These are phyloP conservation scores for Cucumis sativus DNA, from an alignment of 306 rosid genomes.

Conservation along the genomic window DNA sequence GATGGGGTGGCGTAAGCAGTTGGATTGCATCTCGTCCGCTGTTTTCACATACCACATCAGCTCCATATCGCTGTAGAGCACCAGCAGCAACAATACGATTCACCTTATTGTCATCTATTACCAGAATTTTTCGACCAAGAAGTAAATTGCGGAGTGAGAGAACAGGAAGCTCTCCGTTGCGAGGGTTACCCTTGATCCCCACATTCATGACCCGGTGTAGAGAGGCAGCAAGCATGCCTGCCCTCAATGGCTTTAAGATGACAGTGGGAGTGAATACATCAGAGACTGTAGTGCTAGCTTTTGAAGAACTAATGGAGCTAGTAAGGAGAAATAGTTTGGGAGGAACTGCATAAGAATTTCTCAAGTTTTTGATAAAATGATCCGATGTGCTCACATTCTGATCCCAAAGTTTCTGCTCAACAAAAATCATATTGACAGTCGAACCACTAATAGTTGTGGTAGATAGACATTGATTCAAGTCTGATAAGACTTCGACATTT, in stretches of 20 bases:
- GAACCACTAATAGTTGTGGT: constrained; percentile 25
- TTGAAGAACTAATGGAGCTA: constrained; percentile 39
- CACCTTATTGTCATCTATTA: constrained; percentile 82
- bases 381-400: constrained; percentile 32
- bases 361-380: constrained; percentile 29
- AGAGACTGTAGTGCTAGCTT: constrained; percentile 17
- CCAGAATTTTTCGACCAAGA: constrained; percentile 63
- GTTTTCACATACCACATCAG: constrained; percentile 71
- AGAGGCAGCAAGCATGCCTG: constrained; percentile 89
- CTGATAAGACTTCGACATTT: constrained; percentile 50
- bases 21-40: constrained; percentile 65
- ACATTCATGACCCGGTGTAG: constrained; percentile 70
- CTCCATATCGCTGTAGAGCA: constrained; percentile 82
- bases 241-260: constrained; percentile 73
- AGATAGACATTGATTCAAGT: constrained; percentile 52
- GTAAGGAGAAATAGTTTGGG: constrained; percentile 67
- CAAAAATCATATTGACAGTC: constrained; percentile 40
- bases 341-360: constrained; percentile 26
- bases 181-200: constrained; percentile 46
- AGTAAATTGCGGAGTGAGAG: constrained; percentile 63
- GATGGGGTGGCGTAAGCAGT: constrained; percentile 64
- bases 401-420: constrained; percentile 88
- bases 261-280: constrained; percentile 29
- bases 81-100: constrained; percentile 92
- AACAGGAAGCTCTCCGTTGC: constrained; percentile 60